Conservation (phyloP, 108 stramenopile genomes). For the Stephanodiscus triporus region DNA sequence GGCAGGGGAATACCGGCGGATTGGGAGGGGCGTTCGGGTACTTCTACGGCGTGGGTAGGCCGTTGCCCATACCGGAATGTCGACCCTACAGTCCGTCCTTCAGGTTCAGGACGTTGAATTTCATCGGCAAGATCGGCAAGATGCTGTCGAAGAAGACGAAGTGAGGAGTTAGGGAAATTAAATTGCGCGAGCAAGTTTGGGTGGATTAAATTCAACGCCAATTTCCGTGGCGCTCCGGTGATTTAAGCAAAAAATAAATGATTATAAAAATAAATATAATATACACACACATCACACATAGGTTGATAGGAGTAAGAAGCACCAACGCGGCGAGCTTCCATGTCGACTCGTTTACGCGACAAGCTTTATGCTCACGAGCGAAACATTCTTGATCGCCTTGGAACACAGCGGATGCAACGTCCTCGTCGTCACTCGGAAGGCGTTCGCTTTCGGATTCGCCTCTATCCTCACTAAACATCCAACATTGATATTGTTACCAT, state of each 20-base stretch:
- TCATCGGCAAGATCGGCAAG: conserved; percentile 47
- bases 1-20: conserved; percentile 82
- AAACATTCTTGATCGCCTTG: conserved; percentile 88
- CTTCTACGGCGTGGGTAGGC: conserved; percentile 73
- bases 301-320: no score
- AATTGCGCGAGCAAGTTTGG: no score
- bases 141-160: no score
- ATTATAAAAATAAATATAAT: no score
- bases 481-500: conserved; percentile 70
- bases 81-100: conserved; percentile 67
- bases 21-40: conserved; percentile 79
- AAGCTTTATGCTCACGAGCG: conserved; percentile 89
- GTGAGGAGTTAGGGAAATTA: no score
- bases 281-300: no score
- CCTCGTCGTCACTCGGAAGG: conserved; percentile 88
- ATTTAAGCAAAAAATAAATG: no score
- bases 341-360: no score
- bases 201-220: no score
- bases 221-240: no score
- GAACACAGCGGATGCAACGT: conserved; percentile 91
- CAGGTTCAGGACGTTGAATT: conserved; percentile 49
- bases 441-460: conserved; percentile 90
- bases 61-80: conserved; percentile 70
- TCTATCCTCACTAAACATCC: conserved; percentile 62
- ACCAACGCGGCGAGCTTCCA: no score